These are phyloP conservation scores for Rhodosporidiobolus odoratus DNA, from an alignment of 768 basidiomycete genomes.

Conservation along the genomic window DNA sequence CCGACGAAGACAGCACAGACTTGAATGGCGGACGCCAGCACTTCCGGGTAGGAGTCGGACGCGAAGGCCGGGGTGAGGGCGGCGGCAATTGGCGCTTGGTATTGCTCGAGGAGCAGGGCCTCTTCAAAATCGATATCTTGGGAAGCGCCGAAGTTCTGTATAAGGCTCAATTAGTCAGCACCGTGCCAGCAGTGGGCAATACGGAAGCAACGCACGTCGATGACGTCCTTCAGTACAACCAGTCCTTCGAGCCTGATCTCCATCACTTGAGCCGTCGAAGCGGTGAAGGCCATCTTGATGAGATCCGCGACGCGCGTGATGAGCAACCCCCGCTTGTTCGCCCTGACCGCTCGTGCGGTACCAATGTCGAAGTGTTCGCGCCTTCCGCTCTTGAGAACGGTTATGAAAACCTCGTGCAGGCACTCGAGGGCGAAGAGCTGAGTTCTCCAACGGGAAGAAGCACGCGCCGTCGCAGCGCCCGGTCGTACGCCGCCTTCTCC, in stretches of 20 bases:
- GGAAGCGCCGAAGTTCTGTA: constrained; percentile 74
- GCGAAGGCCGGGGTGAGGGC: constrained; percentile 95
- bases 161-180: background rate
- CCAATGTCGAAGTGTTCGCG: constrained; percentile 77
- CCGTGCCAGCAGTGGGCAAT: background rate
- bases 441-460: constrained; percentile 80
- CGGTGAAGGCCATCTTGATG: constrained; percentile 96
- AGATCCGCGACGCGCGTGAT: constrained; percentile 83
- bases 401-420: constrained; percentile 76
- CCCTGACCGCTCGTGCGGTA: constrained; percentile 52
- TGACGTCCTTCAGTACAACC: constrained; percentile 81
- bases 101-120: constrained; percentile 83
- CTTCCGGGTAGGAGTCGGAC: constrained; percentile 89
- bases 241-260: constrained; percentile 90
- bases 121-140: constrained; percentile 92
- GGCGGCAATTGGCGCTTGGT: constrained; percentile 96
- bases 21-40: constrained; percentile 82
- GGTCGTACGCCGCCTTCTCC: constrained; percentile 46
- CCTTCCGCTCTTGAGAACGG: constrained; percentile 65
- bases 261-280: constrained; percentile 90
- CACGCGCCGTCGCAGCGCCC: constrained; percentile 45
- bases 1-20: constrained; percentile 94
- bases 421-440: constrained; percentile 91
- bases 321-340: constrained; percentile 57
- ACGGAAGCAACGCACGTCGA: constrained; percentile 58